phyloP scores from a whole-genome alignment of 2,329 filamentous ascomycete species.

The Pseudogymnoascus sp. region DNA sequence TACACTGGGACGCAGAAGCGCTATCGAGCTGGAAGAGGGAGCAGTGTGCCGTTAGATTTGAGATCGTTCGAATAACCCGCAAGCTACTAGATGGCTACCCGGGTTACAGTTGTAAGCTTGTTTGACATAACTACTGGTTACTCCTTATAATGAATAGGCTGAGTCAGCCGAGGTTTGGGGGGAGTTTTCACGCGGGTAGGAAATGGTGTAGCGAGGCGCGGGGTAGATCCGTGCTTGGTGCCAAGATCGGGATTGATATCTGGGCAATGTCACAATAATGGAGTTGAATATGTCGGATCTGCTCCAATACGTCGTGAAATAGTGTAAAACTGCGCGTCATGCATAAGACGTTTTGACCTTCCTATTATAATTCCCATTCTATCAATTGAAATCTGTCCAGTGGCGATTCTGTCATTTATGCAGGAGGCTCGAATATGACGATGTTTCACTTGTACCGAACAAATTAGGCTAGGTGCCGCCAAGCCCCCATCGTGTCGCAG shows the following conservation, averaged over 20 bases:
- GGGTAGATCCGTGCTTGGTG: constrained; percentile 8
- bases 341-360: background rate
- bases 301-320: background rate
- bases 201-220: constrained; percentile 5
- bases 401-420: constrained; percentile 3
- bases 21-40: constrained; percentile 86
- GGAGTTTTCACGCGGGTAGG: constrained; percentile 3
- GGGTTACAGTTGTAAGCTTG: constrained; percentile 5
- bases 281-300: background rate
- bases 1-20: constrained; percentile 68
- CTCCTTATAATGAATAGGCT: constrained; percentile 3
- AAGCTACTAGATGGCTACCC: background rate
- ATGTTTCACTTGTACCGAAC: constrained; percentile 8
- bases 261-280: constrained; percentile 1
- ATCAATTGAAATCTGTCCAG: background rate
- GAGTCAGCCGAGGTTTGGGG: constrained; percentile 4
- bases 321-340: background rate
- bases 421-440: background rate
- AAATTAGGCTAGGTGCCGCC: constrained; percentile 6
- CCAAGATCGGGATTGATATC: constrained; percentile 7
- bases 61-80: constrained; percentile 35
- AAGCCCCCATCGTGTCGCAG: background rate
- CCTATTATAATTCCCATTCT: background rate
- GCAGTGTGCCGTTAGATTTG: constrained; percentile 87
- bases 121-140: constrained; percentile 9